Evolutionary conservation across 352 stramenopile genomes (phyloP), one percentile per base, ranked within the genome.

Genomic region (Phytophthora colocasiae): DNA sequence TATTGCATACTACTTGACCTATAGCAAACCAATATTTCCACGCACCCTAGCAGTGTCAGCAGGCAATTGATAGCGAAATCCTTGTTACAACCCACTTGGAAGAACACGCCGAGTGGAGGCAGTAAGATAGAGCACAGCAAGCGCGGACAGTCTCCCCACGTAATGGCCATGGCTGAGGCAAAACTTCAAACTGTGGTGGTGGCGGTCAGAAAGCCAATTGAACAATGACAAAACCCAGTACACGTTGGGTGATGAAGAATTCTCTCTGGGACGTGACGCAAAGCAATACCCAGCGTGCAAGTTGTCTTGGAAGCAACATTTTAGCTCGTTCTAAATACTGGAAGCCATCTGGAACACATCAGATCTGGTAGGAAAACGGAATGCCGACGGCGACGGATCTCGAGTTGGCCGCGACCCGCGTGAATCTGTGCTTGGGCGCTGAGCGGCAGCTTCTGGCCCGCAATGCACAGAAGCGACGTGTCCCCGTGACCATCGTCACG

Each of bases 401-500:
- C n/a, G 71, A 73, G 39, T 55, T 85, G 14, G 80, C 82, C 40
- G 80, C 73, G 12, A 41, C 72, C 47, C 80, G 80, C 63, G 71
- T 89, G 36, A 89, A 89, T 57, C 51, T 91, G 27, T 89, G 74
- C 31, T 69, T 91, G 34, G 62, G 71, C 26, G 78, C 73, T 11
- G 83, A 91, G 64, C 73, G 75, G 48, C 83, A 76, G 2, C 51
- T 89, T 29, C 71, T 91, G 29, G 81, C 69, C 17, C 60, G 68
- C 53, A 91, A 89, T 45, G 75, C 74, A 8, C 72, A 73, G 54
- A 68, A 76, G 60, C 73, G 73, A 10, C 66, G 75, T 49, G 66
- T 91, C 0, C 82, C 80, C 3, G 80, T 91, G 53, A 91, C 82
- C 32, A 87, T 91, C 53, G 80, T 89, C 24, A 89, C 73, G 11